Evolutionary conservation across 1,139 yeast genomes (phyloP), one percentile per base, ranked within the genome.

Genomic region (Suhomyces atakaporum): DNA sequence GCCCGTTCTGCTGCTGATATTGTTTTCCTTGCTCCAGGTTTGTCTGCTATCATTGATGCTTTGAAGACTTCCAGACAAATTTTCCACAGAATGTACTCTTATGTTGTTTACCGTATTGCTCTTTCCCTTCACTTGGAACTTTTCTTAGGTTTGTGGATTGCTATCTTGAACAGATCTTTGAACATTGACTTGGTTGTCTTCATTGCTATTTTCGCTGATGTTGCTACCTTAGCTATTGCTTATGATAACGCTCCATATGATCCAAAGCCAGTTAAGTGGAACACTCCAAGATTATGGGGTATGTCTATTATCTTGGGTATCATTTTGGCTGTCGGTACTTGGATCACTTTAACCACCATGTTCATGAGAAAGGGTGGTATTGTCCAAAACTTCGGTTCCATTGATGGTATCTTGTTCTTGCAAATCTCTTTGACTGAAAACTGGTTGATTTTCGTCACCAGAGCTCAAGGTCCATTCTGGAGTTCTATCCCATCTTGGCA

Each of bases 11-110:
- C 96, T 73, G 90, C 95, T 62, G 96, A 87, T 75, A 87, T 87
- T 73, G 95, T 87, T 68, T 87, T 87, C 87, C 78, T 87, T 60
- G 95, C 95, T 56, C 95, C 95, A 53, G 96, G 96, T 84, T 79
- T 87, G 67, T 84, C 94, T 75, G 95, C 96, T 57, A 84, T 84
- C 61, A 84, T 87, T 71, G 95, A 87, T 75, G 95, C 95, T 62
- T 77, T 87, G 69, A 86, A 87, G 81, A 85, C 94, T 53, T 86
- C 95, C 50, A 79, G 96, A 77, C 95, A 86, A 74, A 87, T 87
- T 84, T 87, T 87, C 95, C 96, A 87, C 90, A 83, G 96, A 80
- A 87, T 87, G 95, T 85, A 87, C 79, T 80, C 96, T 60, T 87
- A 87, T 71, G 95, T 87, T 75, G 95, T 85, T 62, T 87, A 87